Conservation (phyloP, 257 asterid species). For the Lithospermum erythrorhizon region DNA sequence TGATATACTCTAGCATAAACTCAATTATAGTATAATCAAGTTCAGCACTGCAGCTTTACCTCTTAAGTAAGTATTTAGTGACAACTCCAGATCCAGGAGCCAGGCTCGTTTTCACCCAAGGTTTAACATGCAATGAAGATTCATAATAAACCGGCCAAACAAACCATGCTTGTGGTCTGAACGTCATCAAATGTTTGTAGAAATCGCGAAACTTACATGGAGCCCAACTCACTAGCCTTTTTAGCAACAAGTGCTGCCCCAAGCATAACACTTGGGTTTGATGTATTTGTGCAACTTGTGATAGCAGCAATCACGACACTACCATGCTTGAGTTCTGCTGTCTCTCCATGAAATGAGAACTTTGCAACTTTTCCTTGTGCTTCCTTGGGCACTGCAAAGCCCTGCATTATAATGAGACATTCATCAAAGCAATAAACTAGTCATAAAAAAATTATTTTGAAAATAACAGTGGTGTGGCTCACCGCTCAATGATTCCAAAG, state of each 20-base stretch:
- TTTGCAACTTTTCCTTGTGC: conserved; percentile 66
- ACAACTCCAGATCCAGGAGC: conserved; percentile 98
- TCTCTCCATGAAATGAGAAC: conserved; percentile 74
- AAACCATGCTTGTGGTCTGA: neutral
- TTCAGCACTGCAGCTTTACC: conserved; percentile 30
- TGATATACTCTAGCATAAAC: neutral
- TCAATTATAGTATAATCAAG: neutral
- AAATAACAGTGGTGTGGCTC: neutral
- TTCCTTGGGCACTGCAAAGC: conserved; percentile 87
- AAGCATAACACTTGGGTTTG: conserved; percentile 96
- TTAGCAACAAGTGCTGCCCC: conserved; percentile 95
- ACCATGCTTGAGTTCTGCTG: conserved; percentile 91
- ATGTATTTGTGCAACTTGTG: conserved; percentile 95
- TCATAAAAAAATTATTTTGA: neutral
- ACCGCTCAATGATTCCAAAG: neutral
- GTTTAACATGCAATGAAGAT: conserved; percentile 59
- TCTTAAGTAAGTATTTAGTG: conserved; percentile 63
- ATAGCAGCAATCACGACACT: conserved; percentile 95
- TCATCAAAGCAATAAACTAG: neutral
- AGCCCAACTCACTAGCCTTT: conserved; percentile 85
- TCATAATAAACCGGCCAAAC: conserved; percentile 12
- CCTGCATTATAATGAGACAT: conserved; percentile 30
- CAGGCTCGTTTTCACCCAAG: conserved; percentile 97
- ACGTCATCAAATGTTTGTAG: conserved; percentile 4
- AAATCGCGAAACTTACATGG: conserved; percentile 33